Base-by-base conservation (phyloP, 2,329 filamentous ascomycete species). In the Epichloe elymi region DNA sequence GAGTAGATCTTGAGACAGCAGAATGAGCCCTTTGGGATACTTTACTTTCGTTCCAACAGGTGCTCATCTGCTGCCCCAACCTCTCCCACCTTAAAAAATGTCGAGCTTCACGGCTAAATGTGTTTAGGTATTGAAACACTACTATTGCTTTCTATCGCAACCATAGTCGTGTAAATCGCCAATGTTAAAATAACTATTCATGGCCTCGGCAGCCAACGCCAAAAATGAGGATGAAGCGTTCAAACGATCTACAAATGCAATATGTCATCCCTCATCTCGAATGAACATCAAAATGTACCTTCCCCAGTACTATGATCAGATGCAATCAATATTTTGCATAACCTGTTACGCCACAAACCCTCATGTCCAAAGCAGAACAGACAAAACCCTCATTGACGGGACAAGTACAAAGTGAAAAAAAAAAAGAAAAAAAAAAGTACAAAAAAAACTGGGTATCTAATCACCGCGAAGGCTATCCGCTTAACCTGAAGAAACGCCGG, bases 371-470 rank as follows among this genome's bases (percentile, higher is more conserved):
- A 50, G 41, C 36, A 30, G 45, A 48, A 44, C 47, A 53, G 26
- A 53, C 26, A 7, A 42, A 40, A 41, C 19, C 39, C 42, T 36
- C 36, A 11, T 42, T 41, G 30, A 40, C 38, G 58, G 59, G 57
- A 61, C 53, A 60, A 59, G 59, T 26, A 44, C 43, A 50, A 50
- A 40, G 23, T 39, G 14, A 10, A 7, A 26, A 26, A 19, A 19
- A 19, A 19, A 7, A 26, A 26, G 2, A 19, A 19, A 19, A 19
- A 37, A 42, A 42, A 37, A 40, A 40, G 36, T 15, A 39, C 20
- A 37, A 46, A 23, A 45, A 52, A 35, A 46, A 35, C 55, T 61
- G 64, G 64, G 63, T 66, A 66, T 66, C 62, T 60, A 35, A 38
- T 42, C 58, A 59, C 57, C 57, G 60, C 57, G 44, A 33, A 35